A percentile compares a stretch with the other conserved stretches of the same genome.
These are phyloP conservation scores for Lotmaria passim DNA, from an alignment of 208 protist species.

Conservation along the genomic window DNA sequence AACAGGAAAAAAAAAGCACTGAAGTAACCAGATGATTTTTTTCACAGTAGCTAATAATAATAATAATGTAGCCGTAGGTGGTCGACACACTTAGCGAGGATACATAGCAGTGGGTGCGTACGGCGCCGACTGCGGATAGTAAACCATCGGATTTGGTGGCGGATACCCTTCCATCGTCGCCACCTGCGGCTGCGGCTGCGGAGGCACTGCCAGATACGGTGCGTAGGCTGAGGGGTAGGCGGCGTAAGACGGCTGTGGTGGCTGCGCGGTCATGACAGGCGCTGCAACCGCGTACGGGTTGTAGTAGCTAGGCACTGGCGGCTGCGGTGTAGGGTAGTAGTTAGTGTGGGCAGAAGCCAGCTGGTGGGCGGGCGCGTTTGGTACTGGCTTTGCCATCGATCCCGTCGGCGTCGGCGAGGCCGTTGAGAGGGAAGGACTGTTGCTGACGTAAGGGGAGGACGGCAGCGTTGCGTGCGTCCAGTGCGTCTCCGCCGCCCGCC, in stretches of 20 bases:
- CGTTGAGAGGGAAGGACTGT: conserved; percentile 3
- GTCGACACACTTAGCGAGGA: background rate
- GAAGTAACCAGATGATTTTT: too few relatives aligned
- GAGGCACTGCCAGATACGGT: background rate
- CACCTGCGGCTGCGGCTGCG: background rate
- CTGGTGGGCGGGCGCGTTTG: background rate
- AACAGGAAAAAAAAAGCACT: background rate
- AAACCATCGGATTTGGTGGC: background rate
- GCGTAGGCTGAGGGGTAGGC: conserved; percentile 2
- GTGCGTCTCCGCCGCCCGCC: conserved; percentile 30
- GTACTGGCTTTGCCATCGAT: conserved; percentile 7
- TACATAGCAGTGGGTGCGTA: conserved; percentile 20
- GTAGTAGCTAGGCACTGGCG: conserved; percentile 3
- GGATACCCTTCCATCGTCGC: conserved; percentile 1
- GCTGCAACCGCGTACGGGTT: background rate
- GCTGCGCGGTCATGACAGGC: background rate
- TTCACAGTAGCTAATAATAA: too few relatives aligned
- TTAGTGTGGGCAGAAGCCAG: background rate
- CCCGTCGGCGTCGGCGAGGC: conserved; percentile 13
- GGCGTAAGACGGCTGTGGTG: conserved; percentile 1
- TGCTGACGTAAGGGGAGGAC: background rate
- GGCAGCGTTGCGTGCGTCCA: conserved; percentile 12
- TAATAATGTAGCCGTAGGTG: too few relatives aligned
- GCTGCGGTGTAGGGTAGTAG: conserved; percentile 6
- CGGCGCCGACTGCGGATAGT: conserved; percentile 5